Conservation (phyloP, 2,329 filamentous ascomycete genomes). For the Sarocladium strictum region DNA sequence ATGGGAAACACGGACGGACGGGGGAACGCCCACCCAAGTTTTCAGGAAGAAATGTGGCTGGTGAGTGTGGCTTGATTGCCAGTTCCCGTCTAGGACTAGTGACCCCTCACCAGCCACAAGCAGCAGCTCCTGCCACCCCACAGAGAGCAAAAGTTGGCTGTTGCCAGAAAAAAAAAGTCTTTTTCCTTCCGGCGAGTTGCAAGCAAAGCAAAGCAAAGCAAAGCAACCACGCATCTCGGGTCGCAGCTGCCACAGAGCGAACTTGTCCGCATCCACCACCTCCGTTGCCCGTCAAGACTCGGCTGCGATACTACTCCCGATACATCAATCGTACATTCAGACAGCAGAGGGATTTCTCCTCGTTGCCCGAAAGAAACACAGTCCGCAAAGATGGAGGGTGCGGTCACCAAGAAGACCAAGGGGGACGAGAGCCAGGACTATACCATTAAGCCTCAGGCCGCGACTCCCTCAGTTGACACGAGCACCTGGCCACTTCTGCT, state of each 20-base stretch:
- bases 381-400: constrained; percentile 39
- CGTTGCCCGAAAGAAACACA: constrained; percentile 18
- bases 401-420: constrained; percentile 21
- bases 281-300: constrained; percentile 10
- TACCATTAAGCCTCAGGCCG: constrained; percentile 86
- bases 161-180: constrained; percentile 10
- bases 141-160: constrained; percentile 8
- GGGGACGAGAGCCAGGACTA: constrained; percentile 41
- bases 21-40: too few species aligned
- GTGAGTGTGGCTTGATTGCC: neutral
- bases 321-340: constrained; percentile 1
- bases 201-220: constrained; percentile 2
- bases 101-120: neutral
- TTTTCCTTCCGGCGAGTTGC: neutral
- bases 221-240: constrained; percentile 1
- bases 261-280: constrained; percentile 4
- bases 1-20: too few species aligned
- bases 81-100: neutral
- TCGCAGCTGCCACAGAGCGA: constrained; percentile 9
- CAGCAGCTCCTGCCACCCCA: constrained; percentile 5
- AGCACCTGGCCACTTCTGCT: constrained; percentile 89
- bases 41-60: neutral
- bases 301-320: constrained; percentile 1
- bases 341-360: neutral
- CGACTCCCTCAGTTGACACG: constrained; percentile 72